phyloP scores from a whole-genome alignment of 306 rosid genomes.

The Mimosa bimucronata region DNA sequence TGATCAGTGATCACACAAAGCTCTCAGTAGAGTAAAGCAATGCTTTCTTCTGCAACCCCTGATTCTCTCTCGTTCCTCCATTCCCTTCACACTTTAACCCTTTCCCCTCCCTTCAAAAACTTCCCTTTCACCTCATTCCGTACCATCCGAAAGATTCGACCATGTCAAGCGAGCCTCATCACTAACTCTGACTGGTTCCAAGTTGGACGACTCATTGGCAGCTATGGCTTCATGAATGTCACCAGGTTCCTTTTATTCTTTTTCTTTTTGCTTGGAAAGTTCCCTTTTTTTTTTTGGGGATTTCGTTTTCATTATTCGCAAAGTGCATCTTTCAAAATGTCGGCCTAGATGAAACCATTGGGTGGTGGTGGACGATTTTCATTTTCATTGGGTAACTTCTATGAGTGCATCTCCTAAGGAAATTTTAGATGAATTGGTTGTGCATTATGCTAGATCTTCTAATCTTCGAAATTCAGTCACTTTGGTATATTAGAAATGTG shows the following conservation, averaged over 20 bases:
- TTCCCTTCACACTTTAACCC: conserved; percentile 12
- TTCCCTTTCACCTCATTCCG: conserved; percentile 26
- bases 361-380: not conserved
- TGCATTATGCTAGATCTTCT: not conserved
- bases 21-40: not conserved
- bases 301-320: not conserved
- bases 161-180: conserved; percentile 56
- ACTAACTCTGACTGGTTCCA: conserved; percentile 76
- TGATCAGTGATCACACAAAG: not conserved
- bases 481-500: not conserved
- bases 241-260: conserved; percentile 81
- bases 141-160: conserved; percentile 37
- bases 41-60: conserved; percentile 37
- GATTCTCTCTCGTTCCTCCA: conserved; percentile 35
- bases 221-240: conserved; percentile 91
- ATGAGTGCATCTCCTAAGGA: not conserved
- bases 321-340: not conserved
- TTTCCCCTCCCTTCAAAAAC: conserved; percentile 11
- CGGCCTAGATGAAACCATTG: not conserved
- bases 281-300: too few relatives aligned
- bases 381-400: not conserved
- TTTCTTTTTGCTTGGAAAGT: too few relatives aligned
- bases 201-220: conserved; percentile 88
- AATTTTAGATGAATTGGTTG: not conserved
- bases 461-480: not conserved